Evolutionary conservation across 1,139 yeast genomes (phyloP).

Genomic region (Pichiaceae sp.): DNA sequence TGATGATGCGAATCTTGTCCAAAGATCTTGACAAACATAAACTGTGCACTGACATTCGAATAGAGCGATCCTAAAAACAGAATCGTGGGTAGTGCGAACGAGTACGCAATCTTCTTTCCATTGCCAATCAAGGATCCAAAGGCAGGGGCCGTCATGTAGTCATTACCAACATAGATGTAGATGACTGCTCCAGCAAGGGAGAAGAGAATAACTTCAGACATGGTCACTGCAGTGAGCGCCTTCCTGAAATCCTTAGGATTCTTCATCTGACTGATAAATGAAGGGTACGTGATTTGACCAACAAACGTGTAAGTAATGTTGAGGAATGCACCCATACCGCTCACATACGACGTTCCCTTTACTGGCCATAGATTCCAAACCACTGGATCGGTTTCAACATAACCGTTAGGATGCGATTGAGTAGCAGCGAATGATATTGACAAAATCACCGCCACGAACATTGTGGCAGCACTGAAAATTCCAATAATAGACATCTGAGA

Average conservation of each 20-base stretch:
- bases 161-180: conserved; percentile 50
- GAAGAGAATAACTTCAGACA: conserved; percentile 40
- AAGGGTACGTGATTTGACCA: conserved; percentile 56
- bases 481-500: conserved; percentile 43
- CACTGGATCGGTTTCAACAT: conserved; percentile 30
- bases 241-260: conserved; percentile 50
- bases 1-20: conserved; percentile 34
- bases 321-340: conserved; percentile 47
- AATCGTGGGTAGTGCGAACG: conserved; percentile 55
- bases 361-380: conserved; percentile 40
- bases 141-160: conserved; percentile 50
- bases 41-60: conserved; percentile 45
- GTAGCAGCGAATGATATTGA: conserved; percentile 47
- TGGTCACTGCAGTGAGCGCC: conserved; percentile 44
- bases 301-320: conserved; percentile 57
- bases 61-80: conserved; percentile 49
- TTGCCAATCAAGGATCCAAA: conserved; percentile 41
- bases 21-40: conserved; percentile 39
- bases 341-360: conserved; percentile 43
- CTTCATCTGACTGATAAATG: conserved; percentile 54
- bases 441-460: conserved; percentile 47
- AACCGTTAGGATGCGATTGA: conserved; percentile 38
- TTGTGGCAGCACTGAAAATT: conserved; percentile 44
- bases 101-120: conserved; percentile 46
- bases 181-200: conserved; percentile 47